Evolutionary conservation across 441 rosid species (phyloP), one percentile per base, ranked within the genome.

Genomic region (Biscutella laevigata): DNA sequence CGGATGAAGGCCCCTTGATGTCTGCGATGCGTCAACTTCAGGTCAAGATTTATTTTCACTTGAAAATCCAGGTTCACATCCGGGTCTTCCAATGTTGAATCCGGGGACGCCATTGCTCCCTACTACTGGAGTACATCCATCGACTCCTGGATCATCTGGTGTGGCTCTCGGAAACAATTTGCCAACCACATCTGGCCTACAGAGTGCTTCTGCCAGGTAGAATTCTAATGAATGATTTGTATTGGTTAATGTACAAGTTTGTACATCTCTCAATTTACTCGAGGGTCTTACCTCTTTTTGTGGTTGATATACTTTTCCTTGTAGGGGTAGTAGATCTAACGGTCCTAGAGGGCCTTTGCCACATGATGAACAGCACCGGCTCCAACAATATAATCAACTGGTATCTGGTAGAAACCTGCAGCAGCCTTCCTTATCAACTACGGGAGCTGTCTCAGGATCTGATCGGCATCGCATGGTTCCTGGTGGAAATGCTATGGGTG

Each of bases 1-100:
- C 68, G 69, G 66, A 67, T 78, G 81, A 76, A 94, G 99, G 87
- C 99, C 99, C 48, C 88, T 85, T 61, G 98, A 94, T 80, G 76
- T 94, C 51, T 83, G 88, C 69, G 95, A 94, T 69, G 68, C 62
- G 39, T 63, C 80, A 68, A 64, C 80, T 44, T 73, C 96, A 41
- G 86, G 76, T 69, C 73, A 79, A 53, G 98, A 94, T 53, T 67
- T 51, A 68, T 64, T 73, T 68, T 26, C 95, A 49, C 70, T 54
- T 58, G 88, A 80, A 67, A 77, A 66, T 81, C 84, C 79, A 74
- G 82, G 81, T 73, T 3, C 20, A 17, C 1, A 17, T 17, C 3
- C 20, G 20, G 20, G 20, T 17, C 67, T 78, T 57, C 72, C 78
- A 20, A 56, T 74, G 57, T 54, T 83, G 38, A 90, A 82, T 75